Evolutionary conservation across 2,329 filamentous ascomycete genomes (phyloP).

Genomic region (Penicillium sp.): DNA sequence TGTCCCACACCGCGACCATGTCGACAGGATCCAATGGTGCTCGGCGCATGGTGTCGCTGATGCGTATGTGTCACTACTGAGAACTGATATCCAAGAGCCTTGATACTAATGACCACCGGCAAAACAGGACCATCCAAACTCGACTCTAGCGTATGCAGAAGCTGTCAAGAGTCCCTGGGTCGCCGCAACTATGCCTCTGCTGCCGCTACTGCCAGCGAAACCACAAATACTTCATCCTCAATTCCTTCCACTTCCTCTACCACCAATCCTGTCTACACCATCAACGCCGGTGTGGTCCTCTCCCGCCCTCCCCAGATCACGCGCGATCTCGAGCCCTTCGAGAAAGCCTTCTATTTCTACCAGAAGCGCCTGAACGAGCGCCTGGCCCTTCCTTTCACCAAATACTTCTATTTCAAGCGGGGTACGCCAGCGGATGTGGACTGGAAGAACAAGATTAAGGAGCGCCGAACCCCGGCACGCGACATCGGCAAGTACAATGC

Average conservation of each 20-base stretch:
- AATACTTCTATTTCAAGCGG: conserved; percentile 93
- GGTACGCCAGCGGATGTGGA: conserved; percentile 82
- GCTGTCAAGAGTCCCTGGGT: conserved; percentile 47
- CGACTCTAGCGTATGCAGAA: conserved; percentile 48
- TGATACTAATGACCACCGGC: conserved; percentile 8
- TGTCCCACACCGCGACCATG: conserved; percentile 28
- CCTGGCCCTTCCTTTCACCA: conserved; percentile 80
- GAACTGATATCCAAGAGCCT: conserved; percentile 16
- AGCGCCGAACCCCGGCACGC: conserved; percentile 75
- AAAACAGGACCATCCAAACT: conserved; percentile 41
- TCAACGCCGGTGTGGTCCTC: conserved; percentile 74
- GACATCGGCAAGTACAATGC: conserved; percentile 86
- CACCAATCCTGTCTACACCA: conserved; percentile 47
- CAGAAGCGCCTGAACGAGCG: conserved; percentile 96
- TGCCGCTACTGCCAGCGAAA: conserved; percentile 41
- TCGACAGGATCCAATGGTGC: conserved; percentile 47
- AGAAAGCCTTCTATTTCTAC: conserved; percentile 93
- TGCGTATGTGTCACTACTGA: conserved; percentile 38
- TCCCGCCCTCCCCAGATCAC: conserved; percentile 88
- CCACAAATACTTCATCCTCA: conserved; percentile 38
- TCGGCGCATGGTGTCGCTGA: conserved; percentile 44
- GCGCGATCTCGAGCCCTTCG: conserved; percentile 80
- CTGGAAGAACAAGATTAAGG: conserved; percentile 83
- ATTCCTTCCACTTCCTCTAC: conserved; percentile 33
- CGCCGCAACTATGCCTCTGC: conserved; percentile 48